Conservation (phyloP, 306 rosid genomes). For the Hippophae tibetana region DNA sequence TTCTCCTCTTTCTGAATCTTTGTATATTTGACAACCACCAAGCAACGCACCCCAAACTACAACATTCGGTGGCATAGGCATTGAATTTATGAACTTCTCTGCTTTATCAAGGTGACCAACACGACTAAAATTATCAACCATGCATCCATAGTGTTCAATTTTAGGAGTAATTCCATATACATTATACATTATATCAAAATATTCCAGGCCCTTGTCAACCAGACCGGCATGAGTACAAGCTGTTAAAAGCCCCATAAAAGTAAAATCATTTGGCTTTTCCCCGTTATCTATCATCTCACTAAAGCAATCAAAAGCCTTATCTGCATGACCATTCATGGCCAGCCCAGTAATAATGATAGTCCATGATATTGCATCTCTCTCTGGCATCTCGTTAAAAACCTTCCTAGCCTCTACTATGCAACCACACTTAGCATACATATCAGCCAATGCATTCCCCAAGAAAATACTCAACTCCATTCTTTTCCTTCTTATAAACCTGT, state of each 20-base stretch:
- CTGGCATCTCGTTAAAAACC: slow-evolving; percentile 20
- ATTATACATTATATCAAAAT: slow-evolving; percentile 20
- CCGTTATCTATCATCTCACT: slow-evolving; percentile 19
- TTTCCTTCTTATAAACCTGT: slow-evolving; percentile 19
- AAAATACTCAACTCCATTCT: slow-evolving; percentile 18
- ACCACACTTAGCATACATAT: slow-evolving; percentile 36
- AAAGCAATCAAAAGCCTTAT: slow-evolving; percentile 25
- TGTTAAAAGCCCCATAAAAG: slow-evolving; percentile 32
- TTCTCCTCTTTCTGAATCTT: slow-evolving; percentile 26
- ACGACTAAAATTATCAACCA: slow-evolving; percentile 32
- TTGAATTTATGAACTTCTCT: slow-evolving; percentile 21
- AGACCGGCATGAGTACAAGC: slow-evolving; percentile 34
- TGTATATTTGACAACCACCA: slow-evolving; percentile 26
- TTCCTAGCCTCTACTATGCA: slow-evolving; percentile 24
- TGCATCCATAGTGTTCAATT: slow-evolving; percentile 33
- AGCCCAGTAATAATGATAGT: slow-evolving; percentile 30
- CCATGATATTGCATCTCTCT: slow-evolving; percentile 36
- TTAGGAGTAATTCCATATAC: slow-evolving; percentile 23
- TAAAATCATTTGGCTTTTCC: slow-evolving; percentile 26
- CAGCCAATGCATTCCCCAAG: slow-evolving; percentile 30
- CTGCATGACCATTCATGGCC: slow-evolving; percentile 33
- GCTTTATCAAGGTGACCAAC: slow-evolving; percentile 28
- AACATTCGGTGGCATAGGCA: slow-evolving; percentile 30
- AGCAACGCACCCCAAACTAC: slow-evolving; percentile 39
- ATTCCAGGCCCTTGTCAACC: slow-evolving; percentile 24